phyloP scores from a whole-genome alignment of 495 filamentous ascomycete genomes.

The Neurospora sp. region DNA sequence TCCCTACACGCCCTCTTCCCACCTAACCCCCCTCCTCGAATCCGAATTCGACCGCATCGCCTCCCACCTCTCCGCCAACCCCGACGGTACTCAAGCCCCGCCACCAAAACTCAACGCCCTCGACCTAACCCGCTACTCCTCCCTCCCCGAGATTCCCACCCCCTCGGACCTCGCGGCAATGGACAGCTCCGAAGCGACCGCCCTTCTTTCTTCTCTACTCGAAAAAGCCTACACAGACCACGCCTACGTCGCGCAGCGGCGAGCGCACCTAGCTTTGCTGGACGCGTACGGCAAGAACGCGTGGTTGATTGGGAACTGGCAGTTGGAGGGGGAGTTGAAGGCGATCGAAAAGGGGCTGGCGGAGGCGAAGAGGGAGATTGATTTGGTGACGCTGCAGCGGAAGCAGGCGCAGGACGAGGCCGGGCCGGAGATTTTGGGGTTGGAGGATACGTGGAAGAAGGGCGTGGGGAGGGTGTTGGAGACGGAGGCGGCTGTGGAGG shows the following conservation, averaged over 20 bases:
- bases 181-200: conserved; percentile 13
- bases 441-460: conserved; percentile 66
- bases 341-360: conserved; percentile 70
- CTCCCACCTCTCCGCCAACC: neutral
- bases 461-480: conserved; percentile 63
- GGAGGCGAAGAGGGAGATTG: conserved; percentile 50
- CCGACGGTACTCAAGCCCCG: neutral
- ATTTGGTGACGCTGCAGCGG: conserved; percentile 59
- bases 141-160: conserved; percentile 25
- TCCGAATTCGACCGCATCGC: conserved; percentile 43
- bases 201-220: conserved; percentile 17
- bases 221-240: conserved; percentile 50
- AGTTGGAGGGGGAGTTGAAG: conserved; percentile 62
- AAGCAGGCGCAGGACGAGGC: conserved; percentile 59
- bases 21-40: conserved; percentile 51
- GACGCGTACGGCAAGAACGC: conserved; percentile 78
- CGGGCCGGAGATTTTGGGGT: conserved; percentile 51
- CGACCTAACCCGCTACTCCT: conserved; percentile 76
- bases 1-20: conserved; percentile 10
- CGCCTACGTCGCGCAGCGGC: conserved; percentile 54
- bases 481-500: conserved; percentile 66
- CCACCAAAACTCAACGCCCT: conserved; percentile 49
- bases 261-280: conserved; percentile 61
- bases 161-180: conserved; percentile 9
- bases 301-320: conserved; percentile 77